A percentile compares a stretch with the other conserved stretches of the same genome.
Evolutionary conservation across 805 yeast species (phyloP).

Genomic region (Scheffersomyces coipomensis): DNA sequence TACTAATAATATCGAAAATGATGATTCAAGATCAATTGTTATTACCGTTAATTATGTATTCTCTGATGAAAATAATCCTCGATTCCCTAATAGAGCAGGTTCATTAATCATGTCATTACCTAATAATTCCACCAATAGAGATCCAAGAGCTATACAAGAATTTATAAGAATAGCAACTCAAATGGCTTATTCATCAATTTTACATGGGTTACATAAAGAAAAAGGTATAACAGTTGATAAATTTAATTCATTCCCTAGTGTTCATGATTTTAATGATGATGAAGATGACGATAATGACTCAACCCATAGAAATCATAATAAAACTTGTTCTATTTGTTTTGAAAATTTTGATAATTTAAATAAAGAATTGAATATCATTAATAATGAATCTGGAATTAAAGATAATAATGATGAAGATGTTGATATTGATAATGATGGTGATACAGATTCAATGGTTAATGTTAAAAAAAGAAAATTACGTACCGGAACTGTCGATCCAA

Average conservation of each 20-base stretch:
- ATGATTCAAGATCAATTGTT: constrained; percentile 30
- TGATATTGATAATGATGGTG: constrained; percentile 12
- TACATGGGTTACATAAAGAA: constrained; percentile 46
- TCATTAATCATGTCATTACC: constrained; percentile 65
- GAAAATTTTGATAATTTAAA: constrained; percentile 36
- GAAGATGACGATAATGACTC: constrained; percentile 10
- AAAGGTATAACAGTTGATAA: constrained; percentile 53
- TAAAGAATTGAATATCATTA: not conserved
- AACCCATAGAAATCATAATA: constrained; percentile 14
- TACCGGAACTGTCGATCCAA: constrained; percentile 6
- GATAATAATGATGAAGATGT: constrained; percentile 6
- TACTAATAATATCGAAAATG: constrained; percentile 2
- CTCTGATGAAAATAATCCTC: constrained; percentile 39
- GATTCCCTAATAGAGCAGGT: constrained; percentile 47
- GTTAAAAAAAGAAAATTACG: constrained; percentile 23
- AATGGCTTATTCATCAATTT: constrained; percentile 63
- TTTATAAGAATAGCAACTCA: constrained; percentile 67
- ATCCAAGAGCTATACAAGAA: constrained; percentile 59
- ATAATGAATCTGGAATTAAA: not conserved
- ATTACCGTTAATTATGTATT: constrained; percentile 45
- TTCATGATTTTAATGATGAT: constrained; percentile 2
- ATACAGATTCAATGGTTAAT: constrained; percentile 10
- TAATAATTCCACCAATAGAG: constrained; percentile 57
- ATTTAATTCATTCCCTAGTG: constrained; percentile 49
- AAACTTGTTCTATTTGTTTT: constrained; percentile 63